Evolutionary conservation across 495 filamentous ascomycete species (phyloP).

Genomic region (Aspergillus biplanus): DNA sequence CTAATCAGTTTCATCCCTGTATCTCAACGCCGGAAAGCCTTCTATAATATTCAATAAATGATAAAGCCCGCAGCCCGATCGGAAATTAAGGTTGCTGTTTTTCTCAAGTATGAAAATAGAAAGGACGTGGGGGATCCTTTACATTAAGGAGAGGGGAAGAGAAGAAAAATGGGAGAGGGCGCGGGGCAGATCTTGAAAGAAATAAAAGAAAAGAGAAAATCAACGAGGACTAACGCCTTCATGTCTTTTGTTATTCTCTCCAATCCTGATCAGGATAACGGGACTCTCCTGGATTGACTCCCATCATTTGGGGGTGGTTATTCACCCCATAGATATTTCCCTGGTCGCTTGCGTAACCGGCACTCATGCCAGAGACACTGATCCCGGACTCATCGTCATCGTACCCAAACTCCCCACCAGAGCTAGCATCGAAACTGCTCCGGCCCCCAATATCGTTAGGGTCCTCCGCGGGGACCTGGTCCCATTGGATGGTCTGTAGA

Average conservation of each 20-base stretch:
- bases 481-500: constrained; percentile 82
- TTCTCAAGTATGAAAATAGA: constrained; percentile 11
- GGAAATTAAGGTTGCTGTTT: constrained; percentile 2
- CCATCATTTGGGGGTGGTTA: constrained; percentile 36
- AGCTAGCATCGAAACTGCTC: constrained; percentile 89
- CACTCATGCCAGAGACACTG: constrained; percentile 42
- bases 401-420: constrained; percentile 59
- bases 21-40: constrained; percentile 38
- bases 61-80: constrained; percentile 1
- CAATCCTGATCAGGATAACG: constrained; percentile 40
- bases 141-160: constrained; percentile 2
- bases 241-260: constrained; percentile 27
- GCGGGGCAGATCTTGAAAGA: not conserved
- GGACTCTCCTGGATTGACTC: constrained; percentile 37
- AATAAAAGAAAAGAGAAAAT: constrained; percentile 7
- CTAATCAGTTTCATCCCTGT: constrained; percentile 23
- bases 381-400: constrained; percentile 54
- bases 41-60: constrained; percentile 28
- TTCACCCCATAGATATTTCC: constrained; percentile 40
- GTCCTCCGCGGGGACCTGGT: constrained; percentile 60
- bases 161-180: constrained; percentile 13
- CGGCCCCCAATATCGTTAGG: constrained; percentile 77
- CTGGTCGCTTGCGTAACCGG: constrained; percentile 38
- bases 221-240: not conserved
- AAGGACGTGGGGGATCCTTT: constrained; percentile 13